Evolutionary conservation across 129 eudicot species (phyloP).

Genomic region (Apium graveolens): DNA sequence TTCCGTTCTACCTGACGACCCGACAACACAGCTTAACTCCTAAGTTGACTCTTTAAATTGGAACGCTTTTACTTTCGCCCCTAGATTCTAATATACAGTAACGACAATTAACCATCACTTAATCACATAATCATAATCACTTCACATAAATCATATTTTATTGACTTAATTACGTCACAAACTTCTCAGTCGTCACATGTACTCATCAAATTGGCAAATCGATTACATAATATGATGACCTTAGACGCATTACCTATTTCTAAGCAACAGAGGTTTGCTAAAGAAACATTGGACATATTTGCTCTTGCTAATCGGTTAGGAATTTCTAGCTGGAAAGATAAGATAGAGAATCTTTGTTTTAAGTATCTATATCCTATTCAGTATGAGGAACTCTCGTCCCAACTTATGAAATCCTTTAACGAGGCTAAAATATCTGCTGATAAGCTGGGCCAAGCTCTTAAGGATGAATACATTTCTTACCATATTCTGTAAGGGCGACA

Average conservation of each 20-base stretch:
- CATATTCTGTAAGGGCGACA: constrained; percentile 65
- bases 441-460: constrained; percentile 56
- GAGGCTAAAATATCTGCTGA: constrained; percentile 68
- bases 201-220: constrained; percentile 79
- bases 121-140: too few relatives aligned
- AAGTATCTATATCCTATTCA: constrained; percentile 62
- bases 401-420: constrained; percentile 61
- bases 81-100: too few relatives aligned
- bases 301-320: constrained; percentile 90
- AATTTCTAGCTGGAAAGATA: constrained; percentile 85
- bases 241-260: constrained; percentile 66
- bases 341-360: constrained; percentile 72
- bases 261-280: constrained; percentile 76
- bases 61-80: too few relatives aligned
- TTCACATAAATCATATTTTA: too few relatives aligned
- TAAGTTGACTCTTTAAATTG: too few relatives aligned
- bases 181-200: too few relatives aligned
- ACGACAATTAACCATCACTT: too few relatives aligned
- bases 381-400: constrained; percentile 62
- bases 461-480: constrained; percentile 48
- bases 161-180: too few relatives aligned
- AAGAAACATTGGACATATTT: constrained; percentile 90
- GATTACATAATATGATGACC: constrained; percentile 92
- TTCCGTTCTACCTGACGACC: too few relatives aligned
- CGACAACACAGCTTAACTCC: too few relatives aligned